Evolutionary conservation across 441 rosid genomes (phyloP).

Genomic region (Daphne laureola): DNA sequence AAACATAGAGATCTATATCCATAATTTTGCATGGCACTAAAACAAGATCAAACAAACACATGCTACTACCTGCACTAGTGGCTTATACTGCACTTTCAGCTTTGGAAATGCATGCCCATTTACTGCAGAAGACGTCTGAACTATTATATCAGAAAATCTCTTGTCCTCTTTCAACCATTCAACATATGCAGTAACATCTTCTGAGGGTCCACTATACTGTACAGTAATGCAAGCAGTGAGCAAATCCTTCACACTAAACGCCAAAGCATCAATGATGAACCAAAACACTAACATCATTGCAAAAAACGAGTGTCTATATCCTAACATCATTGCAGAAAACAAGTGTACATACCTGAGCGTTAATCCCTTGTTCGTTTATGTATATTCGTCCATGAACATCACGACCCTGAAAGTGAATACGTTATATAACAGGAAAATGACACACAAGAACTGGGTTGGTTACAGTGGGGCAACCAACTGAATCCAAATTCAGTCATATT

Average conservation of each 20-base stretch:
- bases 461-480: background rate
- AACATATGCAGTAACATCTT: slow-evolving; percentile 66
- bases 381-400: slow-evolving; percentile 74
- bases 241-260: background rate
- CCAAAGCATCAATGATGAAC: too few relatives aligned
- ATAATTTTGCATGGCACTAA: background rate
- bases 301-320: background rate
- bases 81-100: slow-evolving; percentile 73
- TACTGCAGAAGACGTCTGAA: slow-evolving; percentile 71
- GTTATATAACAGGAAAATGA: background rate
- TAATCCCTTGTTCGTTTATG: slow-evolving; percentile 82
- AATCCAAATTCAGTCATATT: background rate
- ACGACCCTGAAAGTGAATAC: slow-evolving; percentile 29
- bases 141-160: slow-evolving; percentile 59
- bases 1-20: background rate
- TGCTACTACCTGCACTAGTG: slow-evolving; percentile 71
- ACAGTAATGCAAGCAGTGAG: slow-evolving; percentile 11
- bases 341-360: slow-evolving; percentile 62
- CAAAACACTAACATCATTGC: slow-evolving; percentile 1
- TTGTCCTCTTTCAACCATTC: slow-evolving; percentile 67
- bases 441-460: background rate
- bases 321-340: background rate
- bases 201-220: slow-evolving; percentile 90
- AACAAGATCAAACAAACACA: slow-evolving; percentile 11
- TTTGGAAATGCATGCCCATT: slow-evolving; percentile 81